Conservation (phyloP, 768 basidiomycete species). For the Mycena sanguinolenta region DNA sequence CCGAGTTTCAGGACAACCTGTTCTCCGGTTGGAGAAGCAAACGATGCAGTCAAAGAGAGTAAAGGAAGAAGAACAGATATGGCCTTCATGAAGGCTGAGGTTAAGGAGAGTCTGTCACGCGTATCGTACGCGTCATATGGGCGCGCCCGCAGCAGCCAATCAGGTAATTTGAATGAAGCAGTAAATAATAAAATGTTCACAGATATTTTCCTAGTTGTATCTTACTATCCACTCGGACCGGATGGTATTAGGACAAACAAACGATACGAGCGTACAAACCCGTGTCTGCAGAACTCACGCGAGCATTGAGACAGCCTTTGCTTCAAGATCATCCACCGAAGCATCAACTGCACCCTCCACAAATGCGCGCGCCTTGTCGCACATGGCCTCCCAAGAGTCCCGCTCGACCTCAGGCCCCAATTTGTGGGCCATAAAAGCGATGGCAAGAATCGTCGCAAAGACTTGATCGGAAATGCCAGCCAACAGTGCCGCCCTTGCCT, state of each 20-base stretch:
- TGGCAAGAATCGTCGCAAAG: constrained; percentile 31
- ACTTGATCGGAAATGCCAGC: constrained; percentile 17
- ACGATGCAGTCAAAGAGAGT: constrained; percentile 47
- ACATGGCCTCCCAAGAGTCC: constrained; percentile 34
- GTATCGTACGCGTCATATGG: background rate
- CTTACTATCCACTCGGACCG: no score
- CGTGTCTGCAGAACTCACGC: background rate
- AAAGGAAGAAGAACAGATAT: constrained; percentile 50
- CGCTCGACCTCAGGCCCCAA: constrained; percentile 19
- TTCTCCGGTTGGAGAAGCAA: constrained; percentile 57
- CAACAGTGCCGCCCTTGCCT: constrained; percentile 6
- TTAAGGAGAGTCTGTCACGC: constrained; percentile 12
- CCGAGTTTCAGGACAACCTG: constrained; percentile 59
- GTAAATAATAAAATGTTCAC: no score
- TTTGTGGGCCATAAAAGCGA: constrained; percentile 29
- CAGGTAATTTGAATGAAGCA: background rate
- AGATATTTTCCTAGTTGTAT: no score
- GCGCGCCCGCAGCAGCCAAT: constrained; percentile 17
- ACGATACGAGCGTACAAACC: no score
- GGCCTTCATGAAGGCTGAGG: constrained; percentile 51
- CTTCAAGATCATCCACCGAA: constrained; percentile 13
- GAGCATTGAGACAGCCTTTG: constrained; percentile 5
- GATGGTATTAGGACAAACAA: no score
- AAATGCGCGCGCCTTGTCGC: constrained; percentile 28
- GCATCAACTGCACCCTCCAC: background rate